phyloP scores from a whole-genome alignment of 2,329 filamentous ascomycete genomes.

The Calonectria hongkongensis region DNA sequence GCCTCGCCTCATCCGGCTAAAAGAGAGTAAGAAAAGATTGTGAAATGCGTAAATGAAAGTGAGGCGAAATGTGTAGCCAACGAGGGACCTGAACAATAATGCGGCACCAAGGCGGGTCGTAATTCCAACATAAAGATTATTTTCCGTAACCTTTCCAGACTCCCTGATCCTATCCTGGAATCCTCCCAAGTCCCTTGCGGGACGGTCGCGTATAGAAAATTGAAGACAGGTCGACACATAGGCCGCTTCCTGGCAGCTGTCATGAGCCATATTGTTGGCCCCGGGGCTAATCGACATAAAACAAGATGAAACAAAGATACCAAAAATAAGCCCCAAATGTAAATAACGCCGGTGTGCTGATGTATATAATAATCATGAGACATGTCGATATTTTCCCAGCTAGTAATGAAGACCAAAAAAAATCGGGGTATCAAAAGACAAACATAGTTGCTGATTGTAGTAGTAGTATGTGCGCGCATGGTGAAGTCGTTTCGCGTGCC shows the following conservation, averaged over 20 bases:
- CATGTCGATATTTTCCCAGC: conserved; percentile 55
- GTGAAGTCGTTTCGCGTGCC: conserved; percentile 36
- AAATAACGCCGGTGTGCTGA: conserved; percentile 56
- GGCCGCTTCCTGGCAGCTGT: conserved; percentile 41
- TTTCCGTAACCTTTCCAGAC: conserved; percentile 40
- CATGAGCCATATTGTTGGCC: conserved; percentile 41
- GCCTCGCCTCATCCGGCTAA: conserved; percentile 28
- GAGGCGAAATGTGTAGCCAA: conserved; percentile 27
- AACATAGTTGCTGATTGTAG: conserved; percentile 57
- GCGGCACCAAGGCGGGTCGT: conserved; percentile 34
- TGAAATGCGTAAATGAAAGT: conserved; percentile 25
- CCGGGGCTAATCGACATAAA: conserved; percentile 44
- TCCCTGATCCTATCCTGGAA: conserved; percentile 29
- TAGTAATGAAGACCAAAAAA: conserved; percentile 53
- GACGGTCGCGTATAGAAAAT: conserved; percentile 34
- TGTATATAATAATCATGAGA: conserved; percentile 57
- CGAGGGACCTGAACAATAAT: conserved; percentile 21
- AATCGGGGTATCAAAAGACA: conserved; percentile 61
- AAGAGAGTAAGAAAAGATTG: conserved; percentile 27
- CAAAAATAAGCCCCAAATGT: conserved; percentile 48
- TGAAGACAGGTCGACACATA: conserved; percentile 26
- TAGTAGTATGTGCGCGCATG: conserved; percentile 55
- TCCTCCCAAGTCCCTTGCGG: conserved; percentile 36
- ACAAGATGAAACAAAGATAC: conserved; percentile 45
- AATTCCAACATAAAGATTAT: conserved; percentile 40